Evolutionary conservation across 371 early-diverging fungal genomes (phyloP), one percentile per base, ranked within the genome.

Genomic region (Nosema muscidifuracis): DNA sequence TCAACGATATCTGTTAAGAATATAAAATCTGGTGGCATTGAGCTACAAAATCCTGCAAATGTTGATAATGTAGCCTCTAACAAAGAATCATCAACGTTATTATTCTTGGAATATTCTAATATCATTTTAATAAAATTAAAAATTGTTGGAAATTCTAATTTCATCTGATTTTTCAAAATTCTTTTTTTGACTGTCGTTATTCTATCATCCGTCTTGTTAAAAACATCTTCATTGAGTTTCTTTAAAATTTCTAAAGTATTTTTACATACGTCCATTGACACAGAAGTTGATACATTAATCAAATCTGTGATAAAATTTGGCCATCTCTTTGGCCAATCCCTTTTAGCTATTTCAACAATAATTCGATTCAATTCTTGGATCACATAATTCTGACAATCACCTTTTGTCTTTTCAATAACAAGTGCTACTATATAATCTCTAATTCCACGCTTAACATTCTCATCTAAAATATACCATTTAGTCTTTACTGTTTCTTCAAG

Each of bases 281-380:
- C 87, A 78, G 89, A 88, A 80, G 92, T 91, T 7, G 81, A 78
- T 10, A 93, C 90, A n/a, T 82, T 82, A 18, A 99, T 91, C 73
- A 99, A 89, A 80, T 98, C 98, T 24, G 92, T 89, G 72, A 99
- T 95, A 81, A 99, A 97, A 18, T 87, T 87, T 2, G 98, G 97
- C 97, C 97, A 99, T 77, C 93, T 91, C 68, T 91, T 89, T 16
- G 98, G 98, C 98, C 98, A 99, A 80, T 99, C 99, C 82, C 95
- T 94, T 83, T 99, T 99, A 68, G 97, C 84, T 53, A 99, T 92
- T 89, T 93, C 83, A 30, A 74, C 70, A 50, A 78, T 74, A 47
- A 80, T 68, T 31, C 56, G 47, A 65, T 81, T 81, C 30, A 81
- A 69, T 40, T 83, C 82, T n/a, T 76, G 73, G 20, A 81, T 71